Percentiles rank a stretch among this genome's conserved stretches.
Evolutionary conservation across 371 early-diverging fungal species (phyloP).

Genomic region (Umbelopsis sp.): DNA sequence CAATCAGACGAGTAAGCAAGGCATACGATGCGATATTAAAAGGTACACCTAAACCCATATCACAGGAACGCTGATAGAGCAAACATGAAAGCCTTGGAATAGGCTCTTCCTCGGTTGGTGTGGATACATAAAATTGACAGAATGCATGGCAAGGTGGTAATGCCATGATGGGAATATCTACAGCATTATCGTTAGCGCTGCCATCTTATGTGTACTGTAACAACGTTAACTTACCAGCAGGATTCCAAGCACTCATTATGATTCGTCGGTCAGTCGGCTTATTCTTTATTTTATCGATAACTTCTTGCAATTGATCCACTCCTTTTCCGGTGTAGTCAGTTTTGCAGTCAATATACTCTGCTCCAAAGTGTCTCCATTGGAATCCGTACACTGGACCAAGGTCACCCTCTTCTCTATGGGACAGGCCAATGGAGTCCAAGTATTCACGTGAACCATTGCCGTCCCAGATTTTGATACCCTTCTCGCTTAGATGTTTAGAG

Average conservation of each 20-base stretch:
- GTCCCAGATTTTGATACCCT: slow-evolving; percentile 97
- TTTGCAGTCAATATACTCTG: slow-evolving; percentile 87
- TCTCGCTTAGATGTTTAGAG: slow-evolving; percentile 76
- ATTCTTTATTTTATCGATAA: slow-evolving; percentile 86
- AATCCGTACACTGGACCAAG: slow-evolving; percentile 99
- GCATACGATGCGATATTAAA: slow-evolving; percentile 99
- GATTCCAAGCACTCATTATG: slow-evolving; percentile 99
- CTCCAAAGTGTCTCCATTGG: slow-evolving; percentile 99
- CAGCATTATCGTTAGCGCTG: neutral
- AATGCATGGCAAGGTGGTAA: slow-evolving; percentile 97
- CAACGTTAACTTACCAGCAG: slow-evolving; percentile 69
- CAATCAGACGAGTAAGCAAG: slow-evolving; percentile 92
- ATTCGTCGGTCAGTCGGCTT: slow-evolving; percentile 95
- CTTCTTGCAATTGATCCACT: slow-evolving; percentile 92
- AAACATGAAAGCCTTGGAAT: slow-evolving; percentile 83
- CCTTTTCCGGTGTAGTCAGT: slow-evolving; percentile 94
- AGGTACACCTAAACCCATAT: slow-evolving; percentile 99
- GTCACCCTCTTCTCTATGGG: slow-evolving; percentile 88
- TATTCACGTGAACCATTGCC: slow-evolving; percentile 95
- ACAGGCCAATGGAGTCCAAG: slow-evolving; percentile 86
- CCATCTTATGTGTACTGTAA: neutral
- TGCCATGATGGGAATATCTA: slow-evolving; percentile 85
- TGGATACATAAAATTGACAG: slow-evolving; percentile 92
- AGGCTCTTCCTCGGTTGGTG: slow-evolving; percentile 49
- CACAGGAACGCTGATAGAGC: slow-evolving; percentile 98